A percentile compares a stretch with the other conserved stretches of the same genome.
These are phyloP conservation scores for Diaporthe humulicola DNA, from an alignment of 2,329 filamentous ascomycete genomes.

Conservation along the genomic window DNA sequence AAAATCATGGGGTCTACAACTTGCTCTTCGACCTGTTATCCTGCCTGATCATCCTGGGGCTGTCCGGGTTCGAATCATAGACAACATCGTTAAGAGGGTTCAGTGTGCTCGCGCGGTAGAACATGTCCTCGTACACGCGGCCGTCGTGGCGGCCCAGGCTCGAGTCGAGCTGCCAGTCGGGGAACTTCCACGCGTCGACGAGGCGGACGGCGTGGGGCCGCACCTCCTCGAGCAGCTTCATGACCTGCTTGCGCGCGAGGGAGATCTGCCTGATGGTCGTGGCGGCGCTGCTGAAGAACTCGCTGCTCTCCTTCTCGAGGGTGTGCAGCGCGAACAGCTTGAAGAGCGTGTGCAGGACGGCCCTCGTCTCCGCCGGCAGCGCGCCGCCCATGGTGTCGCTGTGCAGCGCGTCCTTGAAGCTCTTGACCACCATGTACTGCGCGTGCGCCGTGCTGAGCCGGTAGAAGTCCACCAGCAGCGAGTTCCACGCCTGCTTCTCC, in stretches of 20 bases:
- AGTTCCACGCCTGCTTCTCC: conserved; percentile 84
- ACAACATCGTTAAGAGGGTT: conserved; percentile 81
- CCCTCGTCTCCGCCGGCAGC: conserved; percentile 69
- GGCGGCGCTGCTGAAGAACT: conserved; percentile 79
- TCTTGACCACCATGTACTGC: conserved; percentile 84
- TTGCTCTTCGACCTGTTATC: conserved; percentile 65
- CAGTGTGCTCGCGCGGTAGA: conserved; percentile 77
- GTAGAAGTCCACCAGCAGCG: conserved; percentile 83
- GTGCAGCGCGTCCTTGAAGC: conserved; percentile 66
- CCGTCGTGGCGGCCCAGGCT: conserved; percentile 79
- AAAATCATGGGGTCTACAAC: conserved; percentile 51
- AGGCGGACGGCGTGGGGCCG: conserved; percentile 79
- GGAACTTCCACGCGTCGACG: conserved; percentile 82
- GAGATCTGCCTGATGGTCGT: conserved; percentile 80
- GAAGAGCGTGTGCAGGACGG: conserved; percentile 79
- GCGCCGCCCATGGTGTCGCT: conserved; percentile 60
- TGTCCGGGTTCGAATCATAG: conserved; percentile 79
- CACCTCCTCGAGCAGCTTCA: conserved; percentile 78
- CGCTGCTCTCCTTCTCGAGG: conserved; percentile 75
- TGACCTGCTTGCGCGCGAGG: conserved; percentile 75
- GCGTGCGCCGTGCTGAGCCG: conserved; percentile 81
- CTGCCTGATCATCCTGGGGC: conserved; percentile 71
- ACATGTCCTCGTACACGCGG: conserved; percentile 84
- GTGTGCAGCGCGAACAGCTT: conserved; percentile 80
- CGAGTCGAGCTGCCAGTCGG: conserved; percentile 83